phyloP scores from a whole-genome alignment of 208 protist genomes.

The Acanthamoeba lenticulata region DNA sequence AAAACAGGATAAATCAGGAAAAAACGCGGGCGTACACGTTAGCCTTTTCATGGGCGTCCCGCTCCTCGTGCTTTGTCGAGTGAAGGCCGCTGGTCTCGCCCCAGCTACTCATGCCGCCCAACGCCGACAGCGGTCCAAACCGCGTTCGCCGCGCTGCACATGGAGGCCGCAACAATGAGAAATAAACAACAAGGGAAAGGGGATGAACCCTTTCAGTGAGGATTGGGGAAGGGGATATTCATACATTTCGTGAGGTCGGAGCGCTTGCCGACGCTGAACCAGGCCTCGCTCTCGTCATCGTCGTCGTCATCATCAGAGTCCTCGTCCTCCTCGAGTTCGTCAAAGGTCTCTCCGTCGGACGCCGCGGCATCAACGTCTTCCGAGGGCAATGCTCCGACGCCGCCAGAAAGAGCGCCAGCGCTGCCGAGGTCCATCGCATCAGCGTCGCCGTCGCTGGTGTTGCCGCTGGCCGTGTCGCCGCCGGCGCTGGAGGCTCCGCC shows the following conservation, averaged over 20 bases:
- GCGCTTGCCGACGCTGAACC: conserved; percentile 58
- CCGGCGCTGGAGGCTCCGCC: not conserved
- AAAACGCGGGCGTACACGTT: not conserved
- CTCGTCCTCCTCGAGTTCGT: conserved; percentile 17
- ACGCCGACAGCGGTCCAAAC: not conserved
- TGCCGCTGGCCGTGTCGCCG: not conserved
- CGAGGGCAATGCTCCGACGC: not conserved
- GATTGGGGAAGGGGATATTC: too few relatives aligned
- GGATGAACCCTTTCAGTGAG: too few relatives aligned
- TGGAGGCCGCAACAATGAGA: not conserved
- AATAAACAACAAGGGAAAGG: not conserved
- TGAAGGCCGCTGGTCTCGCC: conserved; percentile 21
- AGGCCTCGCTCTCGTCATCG: not conserved
- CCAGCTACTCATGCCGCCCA: not conserved
- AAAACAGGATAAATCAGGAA: not conserved
- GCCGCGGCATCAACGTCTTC: not conserved
- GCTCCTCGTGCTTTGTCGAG: not conserved
- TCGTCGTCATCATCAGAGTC: conserved; percentile 31
- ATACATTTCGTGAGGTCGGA: conserved; percentile 10
- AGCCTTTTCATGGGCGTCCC: not conserved
- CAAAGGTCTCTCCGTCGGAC: conserved; percentile 22
- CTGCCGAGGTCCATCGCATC: not conserved
- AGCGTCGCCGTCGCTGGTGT: not conserved
- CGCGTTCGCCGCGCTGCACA: not conserved
- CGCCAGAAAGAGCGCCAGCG: not conserved